phyloP scores from a whole-genome alignment of 345 rosid species.

The Bretschneidera sinensis region DNA sequence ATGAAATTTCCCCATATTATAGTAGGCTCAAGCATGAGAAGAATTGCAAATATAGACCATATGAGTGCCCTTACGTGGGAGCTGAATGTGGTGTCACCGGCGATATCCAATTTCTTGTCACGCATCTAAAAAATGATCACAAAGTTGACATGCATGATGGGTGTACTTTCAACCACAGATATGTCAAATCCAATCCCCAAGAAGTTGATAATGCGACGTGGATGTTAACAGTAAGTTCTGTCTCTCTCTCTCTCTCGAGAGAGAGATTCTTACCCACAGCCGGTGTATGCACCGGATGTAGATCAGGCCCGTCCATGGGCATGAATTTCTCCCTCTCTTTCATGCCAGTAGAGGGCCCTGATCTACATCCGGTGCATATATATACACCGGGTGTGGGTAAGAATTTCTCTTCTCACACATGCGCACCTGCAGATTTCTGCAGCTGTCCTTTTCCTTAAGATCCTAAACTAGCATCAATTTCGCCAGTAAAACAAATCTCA shows the following conservation, averaged over 20 bases:
- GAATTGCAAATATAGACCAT: conserved; percentile 52
- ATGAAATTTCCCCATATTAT: conserved; percentile 52
- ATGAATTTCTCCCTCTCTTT: no score
- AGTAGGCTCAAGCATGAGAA: conserved; percentile 62
- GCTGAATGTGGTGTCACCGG: conserved; percentile 64
- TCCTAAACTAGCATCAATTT: no score
- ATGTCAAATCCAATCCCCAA: conserved; percentile 76
- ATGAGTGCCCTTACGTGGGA: conserved; percentile 73
- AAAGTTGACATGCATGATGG: conserved; percentile 82
- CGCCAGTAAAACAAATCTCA: no score
- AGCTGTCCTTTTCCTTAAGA: no score
- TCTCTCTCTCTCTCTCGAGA: not conserved
- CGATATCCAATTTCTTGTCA: conserved; percentile 53
- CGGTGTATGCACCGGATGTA: no score
- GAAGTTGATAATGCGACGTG: conserved; percentile 80
- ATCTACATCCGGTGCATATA: no score
- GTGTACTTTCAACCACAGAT: conserved; percentile 71
- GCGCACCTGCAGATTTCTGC: no score
- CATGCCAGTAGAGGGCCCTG: no score
- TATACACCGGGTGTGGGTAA: no score
- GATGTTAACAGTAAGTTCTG: conserved; percentile 69
- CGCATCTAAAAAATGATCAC: conserved; percentile 77
- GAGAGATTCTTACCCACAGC: no score
- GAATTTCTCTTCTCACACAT: no score
- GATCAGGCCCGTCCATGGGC: no score